Percentiles rank a stretch among this genome's conserved stretches.
These are phyloP conservation scores for Aspergillus uvarum DNA, from an alignment of 2,329 filamentous ascomycete genomes.

Conservation along the genomic window DNA sequence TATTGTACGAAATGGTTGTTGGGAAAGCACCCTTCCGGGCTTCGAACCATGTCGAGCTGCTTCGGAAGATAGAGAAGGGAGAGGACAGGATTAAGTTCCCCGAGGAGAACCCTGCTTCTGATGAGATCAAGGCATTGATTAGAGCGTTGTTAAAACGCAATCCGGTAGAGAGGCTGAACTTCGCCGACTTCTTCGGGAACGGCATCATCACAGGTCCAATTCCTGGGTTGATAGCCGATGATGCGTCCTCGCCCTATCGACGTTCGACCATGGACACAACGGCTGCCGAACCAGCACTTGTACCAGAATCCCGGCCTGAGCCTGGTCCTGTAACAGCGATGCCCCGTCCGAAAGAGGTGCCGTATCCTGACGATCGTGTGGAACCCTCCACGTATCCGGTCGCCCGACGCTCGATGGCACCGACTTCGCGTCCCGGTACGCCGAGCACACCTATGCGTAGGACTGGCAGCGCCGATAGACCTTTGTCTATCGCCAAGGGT, in stretches of 20 bases:
- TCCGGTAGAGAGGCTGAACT: slow-evolving; percentile 80
- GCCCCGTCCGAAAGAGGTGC: slow-evolving; percentile 24
- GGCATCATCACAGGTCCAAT: slow-evolving; percentile 72
- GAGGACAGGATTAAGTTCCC: slow-evolving; percentile 85
- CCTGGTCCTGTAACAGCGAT: slow-evolving; percentile 16
- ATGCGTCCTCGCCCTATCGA: slow-evolving; percentile 49
- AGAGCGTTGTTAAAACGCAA: slow-evolving; percentile 78
- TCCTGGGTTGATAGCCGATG: slow-evolving; percentile 77
- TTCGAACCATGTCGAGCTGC: slow-evolving; percentile 88
- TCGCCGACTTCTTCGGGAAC: slow-evolving; percentile 80
- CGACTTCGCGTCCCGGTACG: slow-evolving; percentile 29
- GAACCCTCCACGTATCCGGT: slow-evolving; percentile 22
- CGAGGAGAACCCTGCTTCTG: slow-evolving; percentile 67
- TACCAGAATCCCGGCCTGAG: slow-evolving; percentile 21
- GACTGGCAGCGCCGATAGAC: slow-evolving; percentile 35
- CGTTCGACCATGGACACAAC: slow-evolving; percentile 21
- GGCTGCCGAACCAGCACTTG: slow-evolving; percentile 13
- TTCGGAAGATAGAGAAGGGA: slow-evolving; percentile 85
- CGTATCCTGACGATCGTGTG: slow-evolving; percentile 23
- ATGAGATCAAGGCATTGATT: slow-evolving; percentile 78
- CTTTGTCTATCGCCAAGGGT: slow-evolving; percentile 27
- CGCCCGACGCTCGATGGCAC: slow-evolving; percentile 41
- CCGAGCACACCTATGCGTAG: slow-evolving; percentile 35
- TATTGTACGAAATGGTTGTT: slow-evolving; percentile 91
- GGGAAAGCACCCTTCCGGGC: slow-evolving; percentile 89